Evolutionary conservation across 441 rosid genomes (phyloP).

Genomic region (Flueggea neowawraea): DNA sequence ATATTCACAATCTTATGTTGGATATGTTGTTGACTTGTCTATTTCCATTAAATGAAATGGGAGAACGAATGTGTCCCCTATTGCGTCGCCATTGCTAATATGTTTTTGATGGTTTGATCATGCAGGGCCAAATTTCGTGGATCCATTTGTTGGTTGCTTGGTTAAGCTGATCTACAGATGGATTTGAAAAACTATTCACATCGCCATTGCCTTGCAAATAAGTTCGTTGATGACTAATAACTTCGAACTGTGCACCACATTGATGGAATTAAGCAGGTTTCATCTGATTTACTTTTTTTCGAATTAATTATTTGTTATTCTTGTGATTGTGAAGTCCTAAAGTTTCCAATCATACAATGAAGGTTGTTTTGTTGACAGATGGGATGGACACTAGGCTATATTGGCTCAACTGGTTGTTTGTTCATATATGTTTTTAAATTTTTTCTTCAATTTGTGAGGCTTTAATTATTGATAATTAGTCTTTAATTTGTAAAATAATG

Average conservation of each 20-base stretch:
- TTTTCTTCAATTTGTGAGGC: no score
- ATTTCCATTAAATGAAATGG: no score
- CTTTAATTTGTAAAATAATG: no score
- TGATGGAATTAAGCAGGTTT: slow-evolving; percentile 86
- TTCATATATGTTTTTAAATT: no score
- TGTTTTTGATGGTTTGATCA: slow-evolving; percentile 5
- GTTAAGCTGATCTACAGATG: slow-evolving; percentile 42
- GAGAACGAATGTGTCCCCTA: no score
- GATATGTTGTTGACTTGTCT: no score
- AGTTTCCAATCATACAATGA: slow-evolving; percentile 24
- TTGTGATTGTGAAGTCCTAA: slow-evolving; percentile 8
- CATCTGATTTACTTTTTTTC: not conserved
- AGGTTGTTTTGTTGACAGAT: slow-evolving; percentile 90
- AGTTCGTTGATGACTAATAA: slow-evolving; percentile 80
- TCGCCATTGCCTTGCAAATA: slow-evolving; percentile 76
- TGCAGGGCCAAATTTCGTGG: slow-evolving; percentile 83
- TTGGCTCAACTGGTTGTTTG: slow-evolving; percentile 90
- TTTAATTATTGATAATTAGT: no score
- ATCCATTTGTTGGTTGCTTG: slow-evolving; percentile 88
- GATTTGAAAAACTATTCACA: slow-evolving; percentile 39
- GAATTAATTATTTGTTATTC: slow-evolving; percentile 1
- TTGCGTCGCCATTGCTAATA: no score
- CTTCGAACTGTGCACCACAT: slow-evolving; percentile 50
- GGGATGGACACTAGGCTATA: slow-evolving; percentile 97
- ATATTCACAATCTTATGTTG: no score